Base-by-base conservation (phyloP, 768 basidiomycete genomes). In the Nevesoporus exiguus region DNA sequence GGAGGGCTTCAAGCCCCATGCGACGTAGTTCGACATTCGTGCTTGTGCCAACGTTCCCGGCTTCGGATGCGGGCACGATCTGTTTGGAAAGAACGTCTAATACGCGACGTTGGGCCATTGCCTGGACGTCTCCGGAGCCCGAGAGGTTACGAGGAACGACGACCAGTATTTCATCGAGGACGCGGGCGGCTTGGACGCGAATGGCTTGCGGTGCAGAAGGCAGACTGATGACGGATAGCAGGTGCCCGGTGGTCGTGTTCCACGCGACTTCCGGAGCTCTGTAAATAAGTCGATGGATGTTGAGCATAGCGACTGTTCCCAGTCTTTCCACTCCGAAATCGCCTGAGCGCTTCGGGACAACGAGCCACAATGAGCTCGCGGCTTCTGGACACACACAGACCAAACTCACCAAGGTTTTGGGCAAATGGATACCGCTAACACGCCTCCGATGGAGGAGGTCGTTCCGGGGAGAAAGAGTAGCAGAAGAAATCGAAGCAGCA, bases 271-370 rank as follows among this genome's bases (percentile, higher is more conserved):
- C 84, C 0, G 91, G 84, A 11, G 87, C 79, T n/a, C 86, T 80
- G 57, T 87, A 88, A 45, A 97, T 86, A 17, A 99, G 76, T 4
- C 96, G 85, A 65, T 90, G 84, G 24, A 97, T 85, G 64, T 98
- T 99, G 49, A 91, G 77, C 60, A 84, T 76, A 0, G 87, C 80
- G 10, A 96, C 86, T 1, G 82, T 80, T 9, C 93, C 89, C 22
- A 98, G 74, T 65, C 91, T 92, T 55, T 82, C 82, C 52, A 98
- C 86, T n/a, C 93, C 91, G 73, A 97, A 98, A 58, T 99, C 96
- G 0, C 90, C 91, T 0, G 88, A 80, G n/a, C 89, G 81, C 90
- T 93, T 55, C 22, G 45, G 59, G n/a, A 29, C 27, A 6, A 17
- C 43, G 31, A 50, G 53, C 25, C 47, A 7, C 36, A 6, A 51